These are phyloP conservation scores for Scheffersomyces spartinae DNA, from an alignment of 805 yeast species.

Conservation along the genomic window DNA sequence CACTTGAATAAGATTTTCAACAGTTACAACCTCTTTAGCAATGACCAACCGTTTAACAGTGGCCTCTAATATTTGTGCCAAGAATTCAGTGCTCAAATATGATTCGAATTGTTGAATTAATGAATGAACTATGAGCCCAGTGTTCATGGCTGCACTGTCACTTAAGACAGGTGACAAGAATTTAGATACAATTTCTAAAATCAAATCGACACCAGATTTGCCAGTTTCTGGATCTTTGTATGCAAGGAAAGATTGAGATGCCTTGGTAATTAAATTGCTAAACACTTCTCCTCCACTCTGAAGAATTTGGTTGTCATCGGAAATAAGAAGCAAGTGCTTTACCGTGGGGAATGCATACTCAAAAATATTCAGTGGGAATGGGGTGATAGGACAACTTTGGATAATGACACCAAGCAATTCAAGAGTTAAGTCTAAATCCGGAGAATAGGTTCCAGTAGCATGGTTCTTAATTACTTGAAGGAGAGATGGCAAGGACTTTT, in stretches of 20 bases:
- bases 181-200: conserved; percentile 56
- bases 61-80: conserved; percentile 56
- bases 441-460: conserved; percentile 36
- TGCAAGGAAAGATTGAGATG: conserved; percentile 19
- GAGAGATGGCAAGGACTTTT: conserved; percentile 40
- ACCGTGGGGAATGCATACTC: conserved; percentile 31
- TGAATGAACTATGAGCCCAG: conserved; percentile 56
- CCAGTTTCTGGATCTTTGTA: conserved; percentile 20
- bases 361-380: conserved; percentile 30
- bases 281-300: conserved; percentile 72
- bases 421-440: conserved; percentile 47
- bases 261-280: conserved; percentile 41
- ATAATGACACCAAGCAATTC: conserved; percentile 46
- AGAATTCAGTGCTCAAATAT: conserved; percentile 25
- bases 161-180: conserved; percentile 60
- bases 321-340: conserved; percentile 24
- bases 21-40: conserved; percentile 61
- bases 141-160: conserved; percentile 73
- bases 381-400: conserved; percentile 24
- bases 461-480: conserved; percentile 22
- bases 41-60: conserved; percentile 54
- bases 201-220: conserved; percentile 38
- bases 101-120: conserved; percentile 41
- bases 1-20: conserved; percentile 67
- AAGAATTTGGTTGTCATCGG: conserved; percentile 66